These are phyloP conservation scores for Phytophthora citricola DNA, from an alignment of 352 stramenopile species.

Conservation along the genomic window DNA sequence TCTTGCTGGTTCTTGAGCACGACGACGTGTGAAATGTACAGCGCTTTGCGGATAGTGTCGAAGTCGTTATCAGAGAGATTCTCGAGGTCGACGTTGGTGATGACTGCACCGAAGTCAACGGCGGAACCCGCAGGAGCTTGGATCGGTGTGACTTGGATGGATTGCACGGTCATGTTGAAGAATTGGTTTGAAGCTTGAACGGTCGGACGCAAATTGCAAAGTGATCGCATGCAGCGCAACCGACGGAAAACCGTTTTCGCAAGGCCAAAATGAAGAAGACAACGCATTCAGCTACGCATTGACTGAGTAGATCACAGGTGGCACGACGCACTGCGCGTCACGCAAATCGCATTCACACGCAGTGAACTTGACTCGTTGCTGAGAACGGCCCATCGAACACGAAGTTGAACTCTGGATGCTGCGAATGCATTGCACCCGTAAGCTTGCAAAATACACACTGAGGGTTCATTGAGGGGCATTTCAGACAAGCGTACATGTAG, in stretches of 20 bases:
- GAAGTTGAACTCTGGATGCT: too few species aligned
- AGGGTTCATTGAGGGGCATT: too few species aligned
- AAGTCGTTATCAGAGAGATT: conserved; percentile 33
- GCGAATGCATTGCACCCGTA: too few species aligned
- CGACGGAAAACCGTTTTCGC: too few species aligned
- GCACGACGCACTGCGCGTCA: conserved; percentile 26
- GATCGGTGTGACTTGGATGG: conserved; percentile 30
- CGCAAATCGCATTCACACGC: conserved; percentile 19
- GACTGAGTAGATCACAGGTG: conserved; percentile 2
- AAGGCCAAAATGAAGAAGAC: conserved; percentile 5
- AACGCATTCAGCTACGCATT: neutral
- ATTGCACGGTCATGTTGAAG: conserved; percentile 17
- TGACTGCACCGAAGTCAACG: conserved; percentile 31
- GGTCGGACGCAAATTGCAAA: conserved; percentile 14
- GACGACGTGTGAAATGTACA: conserved; percentile 40
- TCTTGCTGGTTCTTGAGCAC: conserved; percentile 40
- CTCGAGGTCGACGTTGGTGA: conserved; percentile 36
- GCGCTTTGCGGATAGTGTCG: conserved; percentile 27
- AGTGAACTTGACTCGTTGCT: too few species aligned
- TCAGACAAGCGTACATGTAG: too few species aligned
- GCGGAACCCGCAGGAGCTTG: conserved; percentile 18
- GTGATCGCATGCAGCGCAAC: conserved; percentile 3
- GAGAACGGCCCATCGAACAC: too few species aligned
- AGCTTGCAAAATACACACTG: too few species aligned
- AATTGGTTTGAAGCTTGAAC: neutral